phyloP scores from a whole-genome alignment of 805 yeast genomes.

The Ogataea degrootiae region DNA sequence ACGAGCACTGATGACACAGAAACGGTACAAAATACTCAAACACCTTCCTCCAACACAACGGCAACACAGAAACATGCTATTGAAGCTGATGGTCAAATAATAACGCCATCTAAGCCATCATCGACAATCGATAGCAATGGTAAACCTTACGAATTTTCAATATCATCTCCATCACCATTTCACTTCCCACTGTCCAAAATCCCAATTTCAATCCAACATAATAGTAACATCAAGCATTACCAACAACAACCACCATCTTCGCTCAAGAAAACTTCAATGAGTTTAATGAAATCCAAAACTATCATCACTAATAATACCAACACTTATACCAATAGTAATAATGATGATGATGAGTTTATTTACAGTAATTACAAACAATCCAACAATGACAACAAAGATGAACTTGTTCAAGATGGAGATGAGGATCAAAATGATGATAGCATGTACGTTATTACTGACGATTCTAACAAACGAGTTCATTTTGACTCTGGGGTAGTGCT shows the following conservation, averaged over 20 bases:
- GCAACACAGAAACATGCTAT: neutral
- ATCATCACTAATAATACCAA: neutral
- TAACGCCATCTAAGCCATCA: neutral
- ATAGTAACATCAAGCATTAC: conserved; percentile 2
- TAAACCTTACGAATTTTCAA: no score
- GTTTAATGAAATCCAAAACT: conserved; percentile 8
- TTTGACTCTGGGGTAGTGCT: no score
- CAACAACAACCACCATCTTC: conserved; percentile 2
- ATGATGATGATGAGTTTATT: neutral
- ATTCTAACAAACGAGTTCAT: no score
- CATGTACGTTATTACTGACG: conserved; percentile 10
- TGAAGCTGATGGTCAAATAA: neutral
- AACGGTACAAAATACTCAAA: neutral
- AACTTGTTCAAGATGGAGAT: conserved; percentile 7
- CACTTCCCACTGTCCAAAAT: conserved; percentile 26
- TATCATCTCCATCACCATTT: conserved; percentile 13
- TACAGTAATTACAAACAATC: neutral
- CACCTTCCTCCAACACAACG: neutral
- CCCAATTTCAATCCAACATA: conserved; percentile 19
- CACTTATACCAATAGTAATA: no score
- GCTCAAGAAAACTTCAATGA: neutral
- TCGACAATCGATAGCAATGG: neutral
- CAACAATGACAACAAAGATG: conserved; percentile 1
- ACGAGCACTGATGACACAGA: conserved; percentile 5
- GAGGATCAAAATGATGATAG: conserved; percentile 11